Conservation (phyloP, 305 asterid genomes). For the Ruellia speciosa region DNA sequence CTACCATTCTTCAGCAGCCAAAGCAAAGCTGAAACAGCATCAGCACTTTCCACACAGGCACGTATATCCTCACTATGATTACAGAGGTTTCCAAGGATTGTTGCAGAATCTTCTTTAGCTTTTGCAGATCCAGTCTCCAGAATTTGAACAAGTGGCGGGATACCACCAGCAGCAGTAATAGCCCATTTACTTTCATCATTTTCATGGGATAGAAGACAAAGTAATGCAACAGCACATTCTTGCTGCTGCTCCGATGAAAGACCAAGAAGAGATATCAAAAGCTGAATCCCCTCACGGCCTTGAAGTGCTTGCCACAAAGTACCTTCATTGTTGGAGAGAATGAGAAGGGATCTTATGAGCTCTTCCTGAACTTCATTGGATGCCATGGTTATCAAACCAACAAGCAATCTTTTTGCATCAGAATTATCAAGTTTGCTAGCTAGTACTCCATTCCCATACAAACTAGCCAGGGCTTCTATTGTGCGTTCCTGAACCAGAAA, state of each 20-base stretch:
- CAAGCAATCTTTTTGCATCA: constrained; percentile 88
- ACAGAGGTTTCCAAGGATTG: constrained; percentile 95
- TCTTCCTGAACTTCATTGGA: constrained; percentile 88
- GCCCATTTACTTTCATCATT: constrained; percentile 99
- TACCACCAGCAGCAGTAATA: constrained; percentile 99
- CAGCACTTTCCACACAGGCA: constrained; percentile 99
- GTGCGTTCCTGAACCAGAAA: constrained; percentile 94
- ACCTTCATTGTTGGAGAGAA: constrained; percentile 84
- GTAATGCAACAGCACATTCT: constrained; percentile 96
- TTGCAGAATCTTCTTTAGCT: constrained; percentile 98
- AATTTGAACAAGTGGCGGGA: constrained; percentile 98
- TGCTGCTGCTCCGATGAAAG: constrained; percentile 99
- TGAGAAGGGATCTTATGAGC: constrained; percentile 71
- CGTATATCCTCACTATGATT: constrained; percentile 99
- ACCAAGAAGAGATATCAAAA: constrained; percentile 91
- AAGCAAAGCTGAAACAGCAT: constrained; percentile 94
- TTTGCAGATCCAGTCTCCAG: constrained; percentile 91
- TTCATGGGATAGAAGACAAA: constrained; percentile 82
- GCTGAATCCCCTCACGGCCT: constrained; percentile 98
- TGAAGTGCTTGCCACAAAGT: constrained; percentile 94
- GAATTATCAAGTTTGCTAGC: constrained; percentile 79
- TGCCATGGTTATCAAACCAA: constrained; percentile 97
- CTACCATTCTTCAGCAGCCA: constrained; percentile 98
- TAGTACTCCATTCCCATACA: constrained; percentile 75
- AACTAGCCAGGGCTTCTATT: constrained; percentile 98